These are phyloP conservation scores for Fusarium bactridioides DNA, from an alignment of 2,329 filamentous ascomycete species.

Conservation along the genomic window DNA sequence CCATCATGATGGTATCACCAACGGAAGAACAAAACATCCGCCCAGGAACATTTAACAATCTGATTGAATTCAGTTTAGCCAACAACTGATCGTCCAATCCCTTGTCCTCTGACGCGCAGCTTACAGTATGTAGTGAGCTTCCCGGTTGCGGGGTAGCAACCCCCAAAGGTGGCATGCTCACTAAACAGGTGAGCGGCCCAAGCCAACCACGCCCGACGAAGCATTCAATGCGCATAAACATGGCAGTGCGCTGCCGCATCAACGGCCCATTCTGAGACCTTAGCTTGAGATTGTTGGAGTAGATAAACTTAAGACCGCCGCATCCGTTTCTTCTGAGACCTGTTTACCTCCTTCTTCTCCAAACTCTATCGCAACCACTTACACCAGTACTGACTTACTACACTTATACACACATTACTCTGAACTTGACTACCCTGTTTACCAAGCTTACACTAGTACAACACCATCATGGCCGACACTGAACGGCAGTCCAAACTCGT, in stretches of 20 bases:
- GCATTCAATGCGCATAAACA: slow-evolving; percentile 39
- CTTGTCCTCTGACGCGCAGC: slow-evolving; percentile 36
- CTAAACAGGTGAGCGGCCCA: slow-evolving; percentile 5
- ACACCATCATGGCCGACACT: slow-evolving; percentile 40
- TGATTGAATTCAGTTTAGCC: not conserved
- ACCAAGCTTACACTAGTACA: not conserved
- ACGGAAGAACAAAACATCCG: slow-evolving; percentile 7
- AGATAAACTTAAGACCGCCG: slow-evolving; percentile 37
- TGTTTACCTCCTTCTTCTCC: slow-evolving; percentile 12
- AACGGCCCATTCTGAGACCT: slow-evolving; percentile 39
- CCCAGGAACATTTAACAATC: slow-evolving; percentile 9
- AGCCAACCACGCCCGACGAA: slow-evolving; percentile 24
- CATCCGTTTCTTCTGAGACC: slow-evolving; percentile 24
- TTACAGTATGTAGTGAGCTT: slow-evolving; percentile 10
- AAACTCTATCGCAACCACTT: slow-evolving; percentile 9
- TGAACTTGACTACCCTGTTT: not conserved
- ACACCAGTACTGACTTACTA: not conserved
- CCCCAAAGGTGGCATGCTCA: slow-evolving; percentile 17
- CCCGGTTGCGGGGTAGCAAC: slow-evolving; percentile 41
- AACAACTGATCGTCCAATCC: slow-evolving; percentile 34
- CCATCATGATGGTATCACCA: not conserved
- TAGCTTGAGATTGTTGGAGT: slow-evolving; percentile 21
- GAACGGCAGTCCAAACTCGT: slow-evolving; percentile 42
- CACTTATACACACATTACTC: not conserved
- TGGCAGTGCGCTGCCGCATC: slow-evolving; percentile 39